Conservation (phyloP, 805 yeast genomes). For the Kuraishia hungarica region DNA sequence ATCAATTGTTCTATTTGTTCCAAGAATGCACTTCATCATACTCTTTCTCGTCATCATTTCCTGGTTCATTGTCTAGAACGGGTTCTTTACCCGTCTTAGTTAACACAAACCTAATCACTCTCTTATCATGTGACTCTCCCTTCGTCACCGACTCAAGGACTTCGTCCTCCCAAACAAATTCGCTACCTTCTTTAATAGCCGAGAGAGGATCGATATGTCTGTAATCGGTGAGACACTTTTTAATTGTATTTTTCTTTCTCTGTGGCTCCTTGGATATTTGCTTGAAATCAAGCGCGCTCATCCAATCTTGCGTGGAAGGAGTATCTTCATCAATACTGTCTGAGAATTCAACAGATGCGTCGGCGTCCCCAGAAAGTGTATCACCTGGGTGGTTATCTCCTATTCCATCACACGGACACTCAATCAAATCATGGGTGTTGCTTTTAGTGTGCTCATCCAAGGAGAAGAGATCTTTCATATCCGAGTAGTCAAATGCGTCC, state of each 20-base stretch:
- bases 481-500: slow-evolving; percentile 61
- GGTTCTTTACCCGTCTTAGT: background rate
- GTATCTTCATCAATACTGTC: background rate
- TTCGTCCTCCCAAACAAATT: slow-evolving; percentile 19
- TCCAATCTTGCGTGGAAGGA: slow-evolving; percentile 27
- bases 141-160: slow-evolving; percentile 20
- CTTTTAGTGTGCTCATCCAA: slow-evolving; percentile 39
- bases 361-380: slow-evolving; percentile 11
- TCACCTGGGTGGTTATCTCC: slow-evolving; percentile 29
- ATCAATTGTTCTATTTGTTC: no score
- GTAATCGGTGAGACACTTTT: slow-evolving; percentile 53
- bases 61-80: slow-evolving; percentile 3
- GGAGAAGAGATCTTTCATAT: slow-evolving; percentile 68
- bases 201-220: slow-evolving; percentile 50
- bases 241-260: slow-evolving; percentile 34
- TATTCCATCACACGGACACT: slow-evolving; percentile 50
- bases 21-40: background rate
- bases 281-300: slow-evolving; percentile 45
- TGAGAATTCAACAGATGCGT: background rate
- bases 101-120: slow-evolving; percentile 72
- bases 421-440: slow-evolving; percentile 73
- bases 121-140: slow-evolving; percentile 43
- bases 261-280: slow-evolving; percentile 22
- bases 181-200: slow-evolving; percentile 1
- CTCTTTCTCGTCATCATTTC: background rate